Base-by-base conservation (phyloP, 208 protist species). In the Acanthamoeba triangularis region DNA sequence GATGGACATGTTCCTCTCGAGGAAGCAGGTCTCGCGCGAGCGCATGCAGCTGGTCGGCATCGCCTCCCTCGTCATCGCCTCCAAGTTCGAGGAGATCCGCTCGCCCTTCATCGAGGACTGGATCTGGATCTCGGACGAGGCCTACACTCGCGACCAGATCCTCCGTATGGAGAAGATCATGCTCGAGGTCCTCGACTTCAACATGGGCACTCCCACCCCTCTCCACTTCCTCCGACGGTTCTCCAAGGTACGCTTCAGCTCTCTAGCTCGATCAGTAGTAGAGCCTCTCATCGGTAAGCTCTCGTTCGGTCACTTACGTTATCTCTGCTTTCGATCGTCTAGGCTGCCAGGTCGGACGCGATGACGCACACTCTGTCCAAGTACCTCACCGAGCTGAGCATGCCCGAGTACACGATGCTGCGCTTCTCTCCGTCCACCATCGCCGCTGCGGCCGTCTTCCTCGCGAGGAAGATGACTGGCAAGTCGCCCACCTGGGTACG, bases 371-470 rank as follows among this genome's bases (percentile, higher is more conserved):
- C 91, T 10, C 72, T 95, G 1, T 63, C 91, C 91, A 95, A 95
- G 63, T 95, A 90, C 44, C 85, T 98, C 47, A 95, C 94, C 59
- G 97, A 98, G 69, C 56, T 98, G 28, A 78, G 88, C 25, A 30
- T 98, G n/a, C 65, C 96, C 25, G 92, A 96, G 4, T 97, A 97
- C 47, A 30, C 74, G 16, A 85, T 97, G 41, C 33, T 97, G 16
- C 52, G 52, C 14, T 98, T 92, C 52, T 37, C 69, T 11, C 96
- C 97, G 56, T 98, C 97, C 20, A 54, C 96, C 16, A 67, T 98
- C 47, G 96, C 97, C 28, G 97, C 97, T 1, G 93, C 97, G 4
- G 84, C 94, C 20, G 80, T 98, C 20, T 97, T 93, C 85, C 69
- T 97, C 25, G 67, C 97, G 25, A 37, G 91, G 52, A 69, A 59